A percentile compares a stretch with the other conserved stretches of the same genome.
Conservation (phyloP, 2,329 filamentous ascomycete species). For the Diaporthe australafricana region DNA sequence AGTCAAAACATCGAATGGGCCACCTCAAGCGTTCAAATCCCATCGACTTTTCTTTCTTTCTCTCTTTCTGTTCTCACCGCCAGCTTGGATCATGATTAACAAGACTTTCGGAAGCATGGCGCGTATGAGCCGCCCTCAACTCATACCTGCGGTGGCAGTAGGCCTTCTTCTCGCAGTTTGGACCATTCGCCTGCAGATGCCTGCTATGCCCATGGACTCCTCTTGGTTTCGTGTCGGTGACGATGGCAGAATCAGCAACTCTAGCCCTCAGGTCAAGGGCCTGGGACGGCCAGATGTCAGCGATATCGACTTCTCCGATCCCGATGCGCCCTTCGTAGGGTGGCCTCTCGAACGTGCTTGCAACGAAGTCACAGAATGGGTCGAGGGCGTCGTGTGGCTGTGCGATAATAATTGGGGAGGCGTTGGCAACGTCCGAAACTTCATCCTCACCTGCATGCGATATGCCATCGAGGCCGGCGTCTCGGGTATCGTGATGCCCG, state of each 20-base stretch:
- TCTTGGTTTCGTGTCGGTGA: conserved; percentile 6
- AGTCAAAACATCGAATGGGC: not conserved
- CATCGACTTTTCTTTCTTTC: not conserved
- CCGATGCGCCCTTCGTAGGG: conserved; percentile 56
- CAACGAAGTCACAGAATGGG: conserved; percentile 54
- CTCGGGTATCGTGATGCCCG: conserved; percentile 57
- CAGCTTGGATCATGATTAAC: conserved; percentile 14
- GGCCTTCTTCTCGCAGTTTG: conserved; percentile 28
- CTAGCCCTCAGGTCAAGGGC: not conserved
- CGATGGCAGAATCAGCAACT: not conserved
- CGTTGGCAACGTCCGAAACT: conserved; percentile 63
- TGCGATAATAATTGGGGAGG: conserved; percentile 65
- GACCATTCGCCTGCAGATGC: conserved; percentile 21
- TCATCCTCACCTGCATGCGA: conserved; percentile 61
- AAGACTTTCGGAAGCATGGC: not conserved
- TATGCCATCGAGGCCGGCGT: conserved; percentile 62
- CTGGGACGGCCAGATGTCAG: conserved; percentile 33
- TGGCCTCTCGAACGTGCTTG: conserved; percentile 59
- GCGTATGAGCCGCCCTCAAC: conserved; percentile 6
- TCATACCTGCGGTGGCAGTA: conserved; percentile 3
- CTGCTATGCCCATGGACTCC: not conserved
- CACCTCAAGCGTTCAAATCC: not conserved
- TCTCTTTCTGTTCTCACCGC: not conserved
- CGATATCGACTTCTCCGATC: conserved; percentile 51
- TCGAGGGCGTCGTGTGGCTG: conserved; percentile 56